phyloP scores from a whole-genome alignment of 441 rosid genomes.

The Melastoma candidum region DNA sequence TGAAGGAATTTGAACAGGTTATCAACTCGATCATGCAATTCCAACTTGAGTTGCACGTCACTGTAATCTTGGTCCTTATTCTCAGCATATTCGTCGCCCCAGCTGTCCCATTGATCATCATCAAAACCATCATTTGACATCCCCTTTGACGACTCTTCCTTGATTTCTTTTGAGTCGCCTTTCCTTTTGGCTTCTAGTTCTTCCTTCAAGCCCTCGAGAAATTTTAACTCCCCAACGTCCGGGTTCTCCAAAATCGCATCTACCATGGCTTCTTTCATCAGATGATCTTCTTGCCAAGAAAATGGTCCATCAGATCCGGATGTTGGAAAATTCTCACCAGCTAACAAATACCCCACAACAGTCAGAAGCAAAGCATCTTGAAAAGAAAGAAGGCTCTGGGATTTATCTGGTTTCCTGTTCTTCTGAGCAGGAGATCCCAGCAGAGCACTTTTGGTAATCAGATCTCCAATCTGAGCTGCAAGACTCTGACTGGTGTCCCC shows the following conservation, averaged over 20 bases:
- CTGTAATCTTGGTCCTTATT: conserved; percentile 42
- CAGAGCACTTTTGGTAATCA: conserved; percentile 60
- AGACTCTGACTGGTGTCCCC: conserved; percentile 89
- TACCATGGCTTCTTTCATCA: conserved; percentile 73
- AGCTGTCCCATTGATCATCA: conserved; percentile 89
- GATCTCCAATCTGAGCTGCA: conserved; percentile 86
- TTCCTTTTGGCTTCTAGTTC: conserved; percentile 63
- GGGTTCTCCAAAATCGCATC: conserved; percentile 75
- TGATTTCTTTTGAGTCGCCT: conserved; percentile 31
- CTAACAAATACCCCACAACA: conserved; percentile 68
- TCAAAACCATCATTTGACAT: conserved; percentile 72
- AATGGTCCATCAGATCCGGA: conserved; percentile 83
- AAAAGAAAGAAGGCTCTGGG: conserved; percentile 56
- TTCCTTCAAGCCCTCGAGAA: conserved; percentile 52
- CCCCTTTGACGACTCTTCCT: conserved; percentile 37
- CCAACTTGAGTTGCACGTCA: conserved; percentile 79
- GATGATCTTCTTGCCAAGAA: conserved; percentile 97
- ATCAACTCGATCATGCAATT: conserved; percentile 81
- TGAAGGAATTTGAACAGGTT: conserved; percentile 67
- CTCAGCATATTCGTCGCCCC: conserved; percentile 73
- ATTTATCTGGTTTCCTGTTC: conserved; percentile 25
- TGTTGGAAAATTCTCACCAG: conserved; percentile 92
- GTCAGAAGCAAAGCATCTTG: conserved; percentile 71
- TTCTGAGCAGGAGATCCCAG: conserved; percentile 36
- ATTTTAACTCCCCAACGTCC: conserved; percentile 53